Evolutionary conservation across 495 filamentous ascomycete genomes (phyloP).

Genomic region (Penicillium diatomitis): DNA sequence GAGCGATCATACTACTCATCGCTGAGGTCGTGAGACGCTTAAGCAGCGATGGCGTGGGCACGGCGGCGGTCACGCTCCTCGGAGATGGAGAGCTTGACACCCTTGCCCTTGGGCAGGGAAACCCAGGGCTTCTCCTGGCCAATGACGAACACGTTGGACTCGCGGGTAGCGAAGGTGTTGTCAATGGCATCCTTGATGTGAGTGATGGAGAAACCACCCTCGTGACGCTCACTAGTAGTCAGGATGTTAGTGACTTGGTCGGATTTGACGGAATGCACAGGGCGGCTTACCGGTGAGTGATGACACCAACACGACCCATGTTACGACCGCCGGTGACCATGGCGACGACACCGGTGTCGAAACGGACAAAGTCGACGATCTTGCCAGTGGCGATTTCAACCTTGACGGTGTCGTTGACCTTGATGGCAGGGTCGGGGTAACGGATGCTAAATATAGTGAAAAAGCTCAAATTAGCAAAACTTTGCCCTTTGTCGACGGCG

Average conservation of each 20-base stretch:
- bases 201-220: constrained; percentile 98
- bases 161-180: constrained; percentile 97
- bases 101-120: constrained; percentile 98
- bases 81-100: constrained; percentile 97
- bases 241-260: too few relatives aligned
- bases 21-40: constrained; percentile 28
- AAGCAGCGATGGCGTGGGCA: constrained; percentile 64
- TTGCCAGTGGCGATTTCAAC: constrained; percentile 94
- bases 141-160: constrained; percentile 98
- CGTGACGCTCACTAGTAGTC: constrained; percentile 67
- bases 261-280: too few relatives aligned
- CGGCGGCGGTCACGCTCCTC: constrained; percentile 96
- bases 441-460: constrained; percentile 62
- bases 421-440: constrained; percentile 94
- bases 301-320: constrained; percentile 99
- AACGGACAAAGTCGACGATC: constrained; percentile 90
- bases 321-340: constrained; percentile 99
- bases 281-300: constrained; percentile 66
- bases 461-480: constrained; percentile 28
- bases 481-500: constrained; percentile 12
- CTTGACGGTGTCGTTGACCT: constrained; percentile 99
- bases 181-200: constrained; percentile 99
- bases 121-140: constrained; percentile 97
- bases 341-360: constrained; percentile 93
- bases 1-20: constrained; percentile 11